Evolutionary conservation across 177 flowering plant genomes (phyloP), one percentile per base, ranked within the genome.

Genomic region (Vitis hybrid): DNA sequence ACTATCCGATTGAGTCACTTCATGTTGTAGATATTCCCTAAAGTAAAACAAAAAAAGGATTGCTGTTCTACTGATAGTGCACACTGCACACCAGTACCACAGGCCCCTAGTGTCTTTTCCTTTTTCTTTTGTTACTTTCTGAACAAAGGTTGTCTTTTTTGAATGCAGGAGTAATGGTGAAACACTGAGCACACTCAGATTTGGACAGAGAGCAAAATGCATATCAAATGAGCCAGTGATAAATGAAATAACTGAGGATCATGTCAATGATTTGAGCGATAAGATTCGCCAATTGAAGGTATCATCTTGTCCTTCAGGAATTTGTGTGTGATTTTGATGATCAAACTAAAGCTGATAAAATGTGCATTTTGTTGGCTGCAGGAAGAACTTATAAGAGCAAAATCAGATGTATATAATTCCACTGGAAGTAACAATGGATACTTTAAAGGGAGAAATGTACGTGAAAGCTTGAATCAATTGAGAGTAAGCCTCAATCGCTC

Each of bases 271-370:
- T 76, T 78, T 96, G 65, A 88, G 90, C 71, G 97, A 96, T 76
- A 95, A 88, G 80, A 96, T 96, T 78, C 97, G 98, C 20, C 94
- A 82, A 70, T 69, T 96, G 64, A 95, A 95, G 91, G 99, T 94
- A 80, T 19, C 8, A 31, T 22, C 15, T 57, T 58, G 45, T 39
- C 13, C 45, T 10, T 61, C 9, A 51, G 51, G 16, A 14, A 50
- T 71, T 29, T 29, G 13, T 11, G 39, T 29, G 34, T 48, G 3
- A 3, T 63, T 48, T 22, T 5, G 20, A 20, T n/a, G 49, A 48
- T 63, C 55, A 13, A 45, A 14, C 60, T 10, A 29, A 59, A 20
- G 19, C 52, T 52, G 58, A 61, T 53, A 29, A 58, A 70, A 26
- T 53, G 61, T 52, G 18, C 69, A 3, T 71, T 56, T 53, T 76